These are phyloP conservation scores for Ustilago crameri DNA, from an alignment of 1,284 basidiomycete genomes.

Conservation along the genomic window DNA sequence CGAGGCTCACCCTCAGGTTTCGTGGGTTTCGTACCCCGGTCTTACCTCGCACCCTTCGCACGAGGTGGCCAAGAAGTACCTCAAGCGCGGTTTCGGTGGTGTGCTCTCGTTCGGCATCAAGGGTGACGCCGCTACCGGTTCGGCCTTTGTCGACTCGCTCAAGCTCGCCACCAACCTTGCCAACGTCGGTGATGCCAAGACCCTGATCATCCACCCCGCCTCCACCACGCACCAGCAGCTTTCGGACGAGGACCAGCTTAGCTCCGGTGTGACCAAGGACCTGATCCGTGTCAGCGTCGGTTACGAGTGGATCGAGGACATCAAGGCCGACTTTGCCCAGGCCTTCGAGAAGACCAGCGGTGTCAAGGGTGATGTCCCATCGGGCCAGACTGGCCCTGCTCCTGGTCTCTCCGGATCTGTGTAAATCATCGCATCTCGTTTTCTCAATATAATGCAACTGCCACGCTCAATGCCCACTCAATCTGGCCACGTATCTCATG, in stretches of 20 bases:
- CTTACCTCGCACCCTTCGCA: conserved; percentile 77
- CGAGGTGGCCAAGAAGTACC: conserved; percentile 72
- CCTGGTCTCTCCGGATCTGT: conserved; percentile 55
- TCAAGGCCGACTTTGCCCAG: conserved; percentile 82
- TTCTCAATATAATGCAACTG: background rate
- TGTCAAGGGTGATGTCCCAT: conserved; percentile 39
- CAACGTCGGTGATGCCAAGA: conserved; percentile 66
- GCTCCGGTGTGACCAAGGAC: conserved; percentile 81
- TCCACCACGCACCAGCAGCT: conserved; percentile 86
- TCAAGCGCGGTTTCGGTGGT: conserved; percentile 74
- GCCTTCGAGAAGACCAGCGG: conserved; percentile 70
- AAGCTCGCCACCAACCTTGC: conserved; percentile 73
- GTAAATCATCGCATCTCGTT: conserved; percentile 5
- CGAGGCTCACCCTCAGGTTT: conserved; percentile 77
- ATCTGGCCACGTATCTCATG: no score
- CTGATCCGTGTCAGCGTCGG: conserved; percentile 82
- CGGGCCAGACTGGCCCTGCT: conserved; percentile 47
- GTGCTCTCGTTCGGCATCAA: conserved; percentile 85
- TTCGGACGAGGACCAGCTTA: conserved; percentile 76
- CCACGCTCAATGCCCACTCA: no score
- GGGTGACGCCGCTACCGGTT: conserved; percentile 75
- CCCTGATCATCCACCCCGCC: conserved; percentile 75
- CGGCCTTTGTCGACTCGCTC: conserved; percentile 78
- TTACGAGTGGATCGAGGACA: conserved; percentile 80
- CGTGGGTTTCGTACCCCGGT: conserved; percentile 86